Evolutionary conservation across 2,329 filamentous ascomycete species (phyloP).

Genomic region (Colletotrichum siamense): DNA sequence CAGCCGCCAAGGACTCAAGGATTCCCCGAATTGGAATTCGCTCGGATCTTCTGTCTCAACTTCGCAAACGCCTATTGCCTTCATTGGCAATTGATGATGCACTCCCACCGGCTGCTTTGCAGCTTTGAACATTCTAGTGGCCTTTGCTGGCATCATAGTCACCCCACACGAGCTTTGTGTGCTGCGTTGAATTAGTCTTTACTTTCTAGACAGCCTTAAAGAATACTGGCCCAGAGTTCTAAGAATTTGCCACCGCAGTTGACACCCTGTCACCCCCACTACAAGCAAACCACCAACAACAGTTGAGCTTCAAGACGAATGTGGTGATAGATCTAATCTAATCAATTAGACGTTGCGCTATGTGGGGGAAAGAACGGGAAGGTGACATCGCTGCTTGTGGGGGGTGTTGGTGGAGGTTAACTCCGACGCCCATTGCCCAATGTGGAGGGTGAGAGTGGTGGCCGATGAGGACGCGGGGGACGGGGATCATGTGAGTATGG

Average conservation of each 20-base stretch:
- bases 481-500: not conserved
- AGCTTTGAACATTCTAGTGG: not conserved
- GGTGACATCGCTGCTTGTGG: not conserved
- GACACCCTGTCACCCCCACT: not conserved
- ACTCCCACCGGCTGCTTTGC: not conserved
- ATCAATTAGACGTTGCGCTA: not conserved
- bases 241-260: not conserved
- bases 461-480: not conserved
- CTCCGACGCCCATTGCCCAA: not conserved
- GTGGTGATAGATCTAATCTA: not conserved
- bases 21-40: not conserved
- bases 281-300: not conserved
- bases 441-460: not conserved
- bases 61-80: not conserved
- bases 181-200: not conserved
- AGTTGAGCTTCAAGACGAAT: not conserved
- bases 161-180: not conserved
- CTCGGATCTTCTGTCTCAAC: not conserved
- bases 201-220: not conserved
- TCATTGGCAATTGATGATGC: not conserved
- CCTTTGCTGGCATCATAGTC: not conserved
- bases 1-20: not conserved
- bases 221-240: not conserved
- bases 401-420: slow-evolving; percentile 6
- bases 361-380: not conserved